These are phyloP conservation scores for Penstemon eatonii DNA, from an alignment of 257 asterid genomes.

Conservation along the genomic window DNA sequence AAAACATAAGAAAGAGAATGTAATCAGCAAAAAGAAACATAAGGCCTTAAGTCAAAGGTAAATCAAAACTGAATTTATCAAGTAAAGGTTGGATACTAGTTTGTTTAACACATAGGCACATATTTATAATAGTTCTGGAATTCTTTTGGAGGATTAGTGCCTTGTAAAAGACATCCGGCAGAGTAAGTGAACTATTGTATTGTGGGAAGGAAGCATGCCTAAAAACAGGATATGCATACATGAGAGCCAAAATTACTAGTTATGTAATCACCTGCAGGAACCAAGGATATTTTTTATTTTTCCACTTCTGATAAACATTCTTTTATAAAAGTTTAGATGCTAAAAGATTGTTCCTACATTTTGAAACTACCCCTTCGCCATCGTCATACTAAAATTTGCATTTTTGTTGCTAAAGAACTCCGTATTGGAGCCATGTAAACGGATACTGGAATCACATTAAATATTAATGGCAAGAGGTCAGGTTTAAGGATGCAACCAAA, in stretches of 20 bases:
- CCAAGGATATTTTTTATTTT: not conserved
- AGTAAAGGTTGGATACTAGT: not conserved
- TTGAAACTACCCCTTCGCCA: not conserved
- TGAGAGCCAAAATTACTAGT: not conserved
- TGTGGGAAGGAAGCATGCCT: not conserved
- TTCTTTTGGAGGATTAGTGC: not conserved
- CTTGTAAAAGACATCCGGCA: conserved; percentile 17
- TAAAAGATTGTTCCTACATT: not conserved
- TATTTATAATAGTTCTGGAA: conserved; percentile 17
- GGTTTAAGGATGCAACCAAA: conserved; percentile 21
- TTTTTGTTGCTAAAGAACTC: not conserved
- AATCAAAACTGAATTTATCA: conserved; percentile 11
- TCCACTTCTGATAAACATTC: not conserved
- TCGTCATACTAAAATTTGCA: not conserved
- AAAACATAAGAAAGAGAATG: conserved; percentile 7
- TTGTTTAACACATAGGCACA: conserved; percentile 4
- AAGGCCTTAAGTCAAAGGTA: conserved; percentile 14
- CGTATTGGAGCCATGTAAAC: conserved; percentile 11
- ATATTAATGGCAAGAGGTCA: conserved; percentile 1
- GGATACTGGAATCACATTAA: conserved; percentile 15
- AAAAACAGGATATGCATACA: conserved; percentile 14
- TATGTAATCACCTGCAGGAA: conserved; percentile 13
- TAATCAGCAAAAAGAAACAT: conserved; percentile 12
- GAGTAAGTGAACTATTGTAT: conserved; percentile 1
- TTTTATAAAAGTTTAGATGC: not conserved